These are phyloP conservation scores for Solanum infundibuliforme DNA, from an alignment of 257 asterid species.

Conservation along the genomic window DNA sequence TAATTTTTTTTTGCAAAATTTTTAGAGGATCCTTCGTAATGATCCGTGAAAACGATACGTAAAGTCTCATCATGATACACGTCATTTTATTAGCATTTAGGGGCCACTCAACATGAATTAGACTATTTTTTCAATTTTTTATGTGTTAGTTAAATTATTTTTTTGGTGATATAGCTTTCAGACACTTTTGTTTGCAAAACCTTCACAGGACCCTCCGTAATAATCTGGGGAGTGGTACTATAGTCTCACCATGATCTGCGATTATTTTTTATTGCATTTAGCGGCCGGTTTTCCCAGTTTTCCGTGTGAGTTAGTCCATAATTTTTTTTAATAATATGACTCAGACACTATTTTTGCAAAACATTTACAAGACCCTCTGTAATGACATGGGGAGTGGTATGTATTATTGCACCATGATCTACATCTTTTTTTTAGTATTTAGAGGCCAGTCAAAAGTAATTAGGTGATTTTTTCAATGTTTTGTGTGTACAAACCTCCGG, in stretches of 20 bases:
- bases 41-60: too few relatives aligned
- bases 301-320: fast-evolving
- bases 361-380: not conserved
- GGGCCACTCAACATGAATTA: too few relatives aligned
- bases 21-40: too few relatives aligned
- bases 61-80: too few relatives aligned
- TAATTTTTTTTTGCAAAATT: too few relatives aligned
- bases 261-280: too few relatives aligned
- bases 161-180: not conserved
- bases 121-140: not conserved
- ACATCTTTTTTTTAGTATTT: not conserved
- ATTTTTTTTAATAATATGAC: too few relatives aligned
- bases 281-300: fast-evolving
- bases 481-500: not conserved
- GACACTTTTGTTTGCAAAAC: not conserved
- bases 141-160: not conserved
- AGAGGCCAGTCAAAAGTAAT: not conserved
- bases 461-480: not conserved
- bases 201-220: not conserved
- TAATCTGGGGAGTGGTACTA: not conserved
- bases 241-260: not conserved
- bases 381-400: not conserved
- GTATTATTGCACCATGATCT: not conserved
- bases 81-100: too few relatives aligned
- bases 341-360: too few relatives aligned